Conservation (phyloP, 768 basidiomycete species). For the Xerocomus brunneocitrinus region DNA sequence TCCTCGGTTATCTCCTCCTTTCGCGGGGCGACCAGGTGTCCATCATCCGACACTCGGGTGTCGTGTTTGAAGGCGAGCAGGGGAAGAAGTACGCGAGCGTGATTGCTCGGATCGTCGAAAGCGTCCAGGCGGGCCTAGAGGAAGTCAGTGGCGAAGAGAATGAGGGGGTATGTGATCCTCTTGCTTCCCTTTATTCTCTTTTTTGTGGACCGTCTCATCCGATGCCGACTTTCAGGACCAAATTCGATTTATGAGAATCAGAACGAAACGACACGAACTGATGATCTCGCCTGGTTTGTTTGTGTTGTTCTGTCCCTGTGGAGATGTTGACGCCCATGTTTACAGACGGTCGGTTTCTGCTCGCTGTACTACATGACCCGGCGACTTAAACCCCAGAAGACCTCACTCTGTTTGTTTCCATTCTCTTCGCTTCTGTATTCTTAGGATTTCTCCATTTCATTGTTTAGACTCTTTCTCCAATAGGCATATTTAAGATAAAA, state of each 20-base stretch:
- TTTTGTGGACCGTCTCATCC: not conserved
- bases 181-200: not conserved
- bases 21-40: constrained; percentile 67
- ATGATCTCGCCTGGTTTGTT: constrained; percentile 89
- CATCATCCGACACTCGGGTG: constrained; percentile 82
- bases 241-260: constrained; percentile 82
- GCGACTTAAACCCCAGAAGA: constrained; percentile 32
- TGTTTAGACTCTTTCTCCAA: constrained; percentile 1
- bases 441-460: constrained; percentile 9
- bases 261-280: constrained; percentile 87
- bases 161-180: constrained; percentile 45
- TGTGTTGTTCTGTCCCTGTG: not conserved
- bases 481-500: not conserved
- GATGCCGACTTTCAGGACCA: constrained; percentile 55
- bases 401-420: not conserved
- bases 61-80: constrained; percentile 82
- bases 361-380: constrained; percentile 83
- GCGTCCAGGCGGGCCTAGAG: constrained; percentile 72
- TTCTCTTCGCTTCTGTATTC: constrained; percentile 9
- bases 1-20: constrained; percentile 82
- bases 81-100: constrained; percentile 71
- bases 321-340: not conserved
- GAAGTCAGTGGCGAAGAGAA: constrained; percentile 65
- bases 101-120: constrained; percentile 71
- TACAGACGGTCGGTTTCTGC: constrained; percentile 71